Base-by-base conservation (phyloP, 805 yeast species). In the Soucietia sequanensis region DNA sequence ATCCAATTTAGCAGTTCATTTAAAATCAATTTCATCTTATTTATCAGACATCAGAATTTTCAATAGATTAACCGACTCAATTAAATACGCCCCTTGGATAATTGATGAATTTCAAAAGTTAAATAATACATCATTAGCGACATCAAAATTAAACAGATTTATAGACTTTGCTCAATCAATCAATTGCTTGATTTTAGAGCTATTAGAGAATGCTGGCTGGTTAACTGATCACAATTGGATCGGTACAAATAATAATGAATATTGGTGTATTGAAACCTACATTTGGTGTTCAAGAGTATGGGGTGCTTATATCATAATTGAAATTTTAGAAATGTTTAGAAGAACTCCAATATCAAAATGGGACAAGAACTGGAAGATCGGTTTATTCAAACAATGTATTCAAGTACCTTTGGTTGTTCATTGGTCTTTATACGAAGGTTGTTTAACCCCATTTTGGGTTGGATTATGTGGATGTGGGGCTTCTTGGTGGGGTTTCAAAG, bases 381-480 rank as follows among this genome's bases (percentile, higher is more conserved):
- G 33, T 4, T 46, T 68, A 29, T 65, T 68, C 45, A 56, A 58
- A 26, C 70, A 68, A 35, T 52, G 48, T 14, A 48, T 66, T 25
- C 72, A 68, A 43, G 32, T 68, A 19, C 74, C 74, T 1, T 56
- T 68, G 43, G 72, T 66, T 16, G 43, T 64, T 14, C 72, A 68
- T 44, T 68, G 74, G 74, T 60, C 70, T 4, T 54, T 68, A 36
- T 56, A 62, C 41, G 67, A 65, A 4, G 74, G 72, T 3, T 68
- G 72, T 42, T 61, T 68, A 43, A 43, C 60, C 19, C 72, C 74
- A 14, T 68, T 68, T 52, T 68, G 74, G 74, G 74, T 68, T 6
- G 74, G 72, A 1, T 40, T 68, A n/a, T 68, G 68, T 42, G 72
- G 72, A 10, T 46, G 59, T 28, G 68, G 71, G 9, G 72, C 72